Base-by-base conservation (phyloP, 2,329 filamentous ascomycete species). In the Penicillium sp. region DNA sequence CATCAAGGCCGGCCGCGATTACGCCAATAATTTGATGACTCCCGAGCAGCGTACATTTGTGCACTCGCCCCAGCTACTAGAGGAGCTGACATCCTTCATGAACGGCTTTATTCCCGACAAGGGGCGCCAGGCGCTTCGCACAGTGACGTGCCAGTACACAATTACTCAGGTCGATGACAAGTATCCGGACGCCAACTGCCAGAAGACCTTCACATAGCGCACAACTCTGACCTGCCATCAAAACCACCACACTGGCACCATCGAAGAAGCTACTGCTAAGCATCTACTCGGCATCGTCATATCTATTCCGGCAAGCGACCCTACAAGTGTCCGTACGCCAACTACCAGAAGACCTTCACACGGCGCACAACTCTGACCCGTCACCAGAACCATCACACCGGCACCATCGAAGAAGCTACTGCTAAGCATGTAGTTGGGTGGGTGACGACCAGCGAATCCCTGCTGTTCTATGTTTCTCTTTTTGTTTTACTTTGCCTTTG, bases 311-410 rank as follows among this genome's bases (percentile, higher is more conserved):
- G 93, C 49, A 95, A 93, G 71, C 80, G 93, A 40, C 93, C 93
- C 1, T 98, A 97, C 76, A 95, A 95, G 69, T 98, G 93, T 71
- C 90, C 90, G 1, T 97, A 93, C 61, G 90, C 89, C 49, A 90
- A 96, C 68, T 98, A 93, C 69, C 90, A 97, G 66, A 97, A 97
- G 78, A 97, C 91, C 0, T 98, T 98, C 64, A 98, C 93, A 8
- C 85, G 93, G 47, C 86, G 91, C 54, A 97, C 93, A 0, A 97
- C 93, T 2, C 76, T 98, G 51, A 98, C 91, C 2, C 83, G 93
- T 41, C 93, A 98, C 66, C 89, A 96, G 71, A 95, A 95, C 59
- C 88, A 95, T 61, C 93, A 97, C 68, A 94, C 87, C 16, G 93
- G 91, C 34, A 96, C 90, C 0, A 87, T 96, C 13, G 91, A 96